Evolutionary conservation across 495 filamentous ascomycete genomes (phyloP).

Genomic region (Rhypophila decipiens): DNA sequence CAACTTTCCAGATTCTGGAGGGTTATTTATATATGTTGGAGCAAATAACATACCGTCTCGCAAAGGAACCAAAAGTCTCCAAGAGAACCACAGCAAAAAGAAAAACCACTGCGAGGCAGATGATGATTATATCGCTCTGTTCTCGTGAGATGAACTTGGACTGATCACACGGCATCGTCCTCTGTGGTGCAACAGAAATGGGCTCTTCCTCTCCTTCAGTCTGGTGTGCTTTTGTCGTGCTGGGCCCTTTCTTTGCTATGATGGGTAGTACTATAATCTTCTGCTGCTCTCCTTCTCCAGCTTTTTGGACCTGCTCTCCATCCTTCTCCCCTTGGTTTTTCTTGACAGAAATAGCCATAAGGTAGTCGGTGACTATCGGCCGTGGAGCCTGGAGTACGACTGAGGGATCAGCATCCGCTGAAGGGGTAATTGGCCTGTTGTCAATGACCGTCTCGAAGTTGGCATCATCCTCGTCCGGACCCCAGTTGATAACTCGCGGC

Average conservation of each 20-base stretch:
- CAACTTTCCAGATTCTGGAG: no score
- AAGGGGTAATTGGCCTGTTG: constrained; percentile 18
- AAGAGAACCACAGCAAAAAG: constrained; percentile 27
- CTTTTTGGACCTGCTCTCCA: background rate
- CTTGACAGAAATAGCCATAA: constrained; percentile 1
- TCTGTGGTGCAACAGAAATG: background rate
- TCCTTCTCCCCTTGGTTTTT: background rate
- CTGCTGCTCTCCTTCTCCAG: background rate
- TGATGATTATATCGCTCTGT: constrained; percentile 34
- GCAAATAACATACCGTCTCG: no score
- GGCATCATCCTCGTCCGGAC: constrained; percentile 7
- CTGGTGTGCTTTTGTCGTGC: background rate
- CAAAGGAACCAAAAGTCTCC: constrained; percentile 33
- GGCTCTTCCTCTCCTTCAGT: constrained; percentile 12
- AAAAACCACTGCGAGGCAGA: constrained; percentile 27
- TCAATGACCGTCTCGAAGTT: constrained; percentile 13
- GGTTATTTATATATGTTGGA: no score
- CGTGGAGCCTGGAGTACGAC: constrained; percentile 6
- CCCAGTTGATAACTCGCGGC: background rate
- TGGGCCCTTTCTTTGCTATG: no score
- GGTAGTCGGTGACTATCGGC: constrained; percentile 16
- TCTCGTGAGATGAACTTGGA: constrained; percentile 15
- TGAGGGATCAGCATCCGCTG: background rate
- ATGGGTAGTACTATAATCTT: no score
- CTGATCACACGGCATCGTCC: constrained; percentile 10